These are phyloP conservation scores for Boletus speciosus DNA, from an alignment of 768 basidiomycete species.

Conservation along the genomic window DNA sequence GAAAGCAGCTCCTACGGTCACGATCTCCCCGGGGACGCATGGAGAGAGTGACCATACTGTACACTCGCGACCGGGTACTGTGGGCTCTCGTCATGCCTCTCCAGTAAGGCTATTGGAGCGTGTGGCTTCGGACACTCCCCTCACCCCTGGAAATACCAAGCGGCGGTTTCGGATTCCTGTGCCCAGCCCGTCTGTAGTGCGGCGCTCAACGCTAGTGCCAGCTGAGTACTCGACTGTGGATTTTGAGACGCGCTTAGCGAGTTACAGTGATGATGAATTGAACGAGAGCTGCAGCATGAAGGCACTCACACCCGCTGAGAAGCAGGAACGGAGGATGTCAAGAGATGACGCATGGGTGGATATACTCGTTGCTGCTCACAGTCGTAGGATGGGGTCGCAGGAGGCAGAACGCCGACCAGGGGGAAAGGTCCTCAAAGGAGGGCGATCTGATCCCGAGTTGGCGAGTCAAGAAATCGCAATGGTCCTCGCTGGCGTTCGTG, in stretches of 20 bases:
- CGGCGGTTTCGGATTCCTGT: conserved; percentile 63
- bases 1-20: conserved; percentile 24
- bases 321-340: conserved; percentile 41
- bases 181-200: conserved; percentile 49
- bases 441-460: conserved; percentile 60
- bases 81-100: conserved; percentile 12
- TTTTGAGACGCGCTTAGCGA: conserved; percentile 77
- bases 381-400: conserved; percentile 51
- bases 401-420: conserved; percentile 41
- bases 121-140: conserved; percentile 25
- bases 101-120: conserved; percentile 25
- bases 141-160: conserved; percentile 26
- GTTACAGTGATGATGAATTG: conserved; percentile 48
- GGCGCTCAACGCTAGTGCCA: conserved; percentile 52
- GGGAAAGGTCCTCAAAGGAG: conserved; percentile 32
- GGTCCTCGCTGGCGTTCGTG: conserved; percentile 57
- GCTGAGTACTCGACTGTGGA: conserved; percentile 81
- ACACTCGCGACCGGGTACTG: conserved; percentile 23
- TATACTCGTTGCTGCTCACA: conserved; percentile 65
- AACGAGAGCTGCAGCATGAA: conserved; percentile 41
- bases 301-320: conserved; percentile 38
- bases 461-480: conserved; percentile 71
- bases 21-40: conserved; percentile 21
- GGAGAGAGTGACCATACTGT: conserved; percentile 32
- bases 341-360: conserved; percentile 85